Evolutionary conservation across 768 basidiomycete species (phyloP), one percentile per base, ranked within the genome.

Genomic region (Krasilnikovozyma curviuscula): DNA sequence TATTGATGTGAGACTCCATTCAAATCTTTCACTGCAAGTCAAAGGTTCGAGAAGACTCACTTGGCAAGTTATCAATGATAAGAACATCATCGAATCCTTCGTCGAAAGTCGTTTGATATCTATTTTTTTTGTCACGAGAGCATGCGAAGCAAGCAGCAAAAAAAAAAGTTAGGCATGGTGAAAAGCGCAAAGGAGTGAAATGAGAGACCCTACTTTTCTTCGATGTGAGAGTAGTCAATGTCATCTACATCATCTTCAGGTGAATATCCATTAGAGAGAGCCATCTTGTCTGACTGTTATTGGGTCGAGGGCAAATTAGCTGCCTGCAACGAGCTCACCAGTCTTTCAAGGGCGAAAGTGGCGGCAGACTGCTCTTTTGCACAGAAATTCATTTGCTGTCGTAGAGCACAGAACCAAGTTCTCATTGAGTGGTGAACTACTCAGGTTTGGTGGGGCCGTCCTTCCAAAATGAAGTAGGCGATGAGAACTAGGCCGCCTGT

Each of bases 21-120:
- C 40, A 14, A 24, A 10, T 19, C 35, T 25, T 30, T 1, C 10
- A 21, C 21, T 8, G n/a, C 23, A 5, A 24, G n/a, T 19, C 25
- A 30, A 5, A 16, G 19, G 19, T 7, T 7, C 5, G 8, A 5
- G 32, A 14, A 21, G 29, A 46, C 50, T 19, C n/a, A 52, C 50
- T 63, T 9, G 89, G 93, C 19, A 89, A 72, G 42, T 86, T 85
- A 64, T 97, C 93, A 50, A 97, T 77, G 44, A 97, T 81, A 45
- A 98, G 66, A 48, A 84, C 76, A 61, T 82, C 83, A 69, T 97
- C 93, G 59, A 95, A 75, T 33, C 82, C 74, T 55, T 85, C 79
- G 57, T 84, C 81, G 10, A 54, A 77, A 76, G 49, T 83, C 70
- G 57, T 89, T 78, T 55, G 78, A 68, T 86, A 91, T 70, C 88